Evolutionary conservation across 2,329 filamentous ascomycete species (phyloP), one percentile per base, ranked within the genome.

Genomic region (Ophiostoma australiae): DNA sequence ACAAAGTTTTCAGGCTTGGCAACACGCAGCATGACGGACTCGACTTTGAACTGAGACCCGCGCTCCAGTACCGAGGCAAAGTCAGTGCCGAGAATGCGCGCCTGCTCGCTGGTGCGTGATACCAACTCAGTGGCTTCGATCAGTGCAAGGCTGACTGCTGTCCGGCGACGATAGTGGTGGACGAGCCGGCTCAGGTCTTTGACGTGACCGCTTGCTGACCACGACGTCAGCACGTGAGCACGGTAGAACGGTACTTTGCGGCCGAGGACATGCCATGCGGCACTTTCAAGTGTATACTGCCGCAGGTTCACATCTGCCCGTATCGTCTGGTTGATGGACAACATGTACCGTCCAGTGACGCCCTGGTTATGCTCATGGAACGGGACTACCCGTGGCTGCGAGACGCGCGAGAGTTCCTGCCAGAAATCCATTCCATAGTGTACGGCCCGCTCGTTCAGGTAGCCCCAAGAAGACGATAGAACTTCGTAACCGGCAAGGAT

Each of bases 281-380:
- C 92, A 76, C 97, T 97, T 79, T 98, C 95, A 88, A 98, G 91
- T 0, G 92, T 97, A 77, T 99, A 98, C 77, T 97, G 94, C 13
- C 97, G 84, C 37, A 99, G 82, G 75, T 94, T 96, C 37, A 99
- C 81, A 80, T 97, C 94, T n/a, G 90, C 88, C 72, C 93, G 87
- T 94, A 99, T 97, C 0, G 94, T 93, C 76, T 94, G 87, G 93
- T 95, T 98, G 66, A 98, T 91, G 75, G 98, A 98, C 81, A 99
- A 94, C 85, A 97, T 93, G 78, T 98, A 94, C 73, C 95, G 87
- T 5, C 95, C 95, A 0, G 94, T 97, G n/a, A 99, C 87, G 0
- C 92, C 92, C 75, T 95, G 88, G 5, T 87, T 87, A 77, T 93
- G 97, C 20, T 74, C 73, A 48, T 70, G 55, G 27, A 58, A 68